Base-by-base conservation (phyloP, 371 early-diverging fungal genomes). In the Syncephalis fuscata region DNA sequence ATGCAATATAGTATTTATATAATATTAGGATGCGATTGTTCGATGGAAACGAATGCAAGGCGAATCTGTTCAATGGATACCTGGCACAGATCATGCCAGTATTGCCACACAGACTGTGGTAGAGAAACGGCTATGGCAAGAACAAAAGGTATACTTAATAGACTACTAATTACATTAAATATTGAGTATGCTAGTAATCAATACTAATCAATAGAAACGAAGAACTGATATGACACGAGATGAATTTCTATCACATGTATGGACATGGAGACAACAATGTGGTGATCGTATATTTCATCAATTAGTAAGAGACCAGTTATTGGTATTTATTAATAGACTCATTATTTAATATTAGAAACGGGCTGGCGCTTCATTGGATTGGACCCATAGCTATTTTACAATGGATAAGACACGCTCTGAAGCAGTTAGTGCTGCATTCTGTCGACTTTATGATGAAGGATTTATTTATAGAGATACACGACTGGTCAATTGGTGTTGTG, bases 11-110 rank as follows among this genome's bases (percentile, higher is more conserved):
- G 52, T 95, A 17, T 11, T 16, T 20, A n/a, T 11, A 23, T 75
- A 86, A 65, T 96, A 98, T 61, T 65, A 84, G 8, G 52, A 95
- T 56, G 73, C 82, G n/a, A 80, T 99, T 61, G 96, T 76, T 0
- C 72, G 98, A 25, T 92, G 93, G 92, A 91, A 97, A 65, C 82
- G 99, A 48, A 95, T 99, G 95, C 77, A 84, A 55, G 96, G 97
- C 26, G 79, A 93, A 62, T 83, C 94, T 7, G 85, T 88, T 2
- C 72, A 99, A 46, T 99, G 82, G 66, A 78, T 92, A 48, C 96
- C 97, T n/a, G 99, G 99, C 47, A 82, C 82, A 43, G 99, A 99
- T 65, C 99, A 99, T 62, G 99, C 99, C 14, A 99, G 99, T 62
- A 99, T 99, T 60, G 88, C 99, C 19, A 92, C 96, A 26, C 99